Evolutionary conservation across 768 basidiomycete genomes (phyloP), one percentile per base, ranked within the genome.

Genomic region (Austroboletus eburneus): DNA sequence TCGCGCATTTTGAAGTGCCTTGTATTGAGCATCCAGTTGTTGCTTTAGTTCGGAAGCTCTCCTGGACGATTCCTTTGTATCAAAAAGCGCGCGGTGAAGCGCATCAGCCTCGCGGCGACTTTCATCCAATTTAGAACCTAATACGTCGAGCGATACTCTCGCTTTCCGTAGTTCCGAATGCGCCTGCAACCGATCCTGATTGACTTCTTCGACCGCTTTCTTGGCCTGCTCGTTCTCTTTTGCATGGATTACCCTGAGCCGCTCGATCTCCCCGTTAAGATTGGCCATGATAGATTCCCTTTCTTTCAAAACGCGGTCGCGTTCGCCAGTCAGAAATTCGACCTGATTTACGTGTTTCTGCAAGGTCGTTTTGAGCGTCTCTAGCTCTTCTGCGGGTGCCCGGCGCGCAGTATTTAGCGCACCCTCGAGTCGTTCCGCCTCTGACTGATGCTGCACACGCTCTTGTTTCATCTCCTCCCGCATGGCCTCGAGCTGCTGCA

Each of bases 271-370:
- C 22, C 42, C 42, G 21, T n/a, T 43, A 27, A 63, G 42, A n/a
- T 13, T 49, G 3, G 37, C 40, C 16, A 34, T 50, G n/a, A 49
- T 5, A 9, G 47, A 39, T 9, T 66, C 66, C 25, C 46, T 56
- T 1, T 63, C 63, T 35, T 46, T 63, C 30, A 55, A 49, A 17
- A 56, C 5, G 12, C 62, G 57, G 3, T 65, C 65, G 36, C 59
- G 56, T 14, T 60, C 62, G 16, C 39, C n/a, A 4, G 54, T 40
- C 34, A 65, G 36, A 30, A 51, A 39, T 21, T 59, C 61, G 7
- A 59, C 13, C 32, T 57, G 61, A 13, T 35, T 50, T 6, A 9
- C 44, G 21, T 64, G 53, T 10, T 60, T 52, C 39, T 60, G 52
- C 22, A 57, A 50, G 24, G 24, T 50, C 20, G 38, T 22, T 33